Percentiles rank a stretch among this genome's conserved stretches.
phyloP scores from a whole-genome alignment of 73 alveolate genomes.

The Tetrahymena borealis region DNA sequence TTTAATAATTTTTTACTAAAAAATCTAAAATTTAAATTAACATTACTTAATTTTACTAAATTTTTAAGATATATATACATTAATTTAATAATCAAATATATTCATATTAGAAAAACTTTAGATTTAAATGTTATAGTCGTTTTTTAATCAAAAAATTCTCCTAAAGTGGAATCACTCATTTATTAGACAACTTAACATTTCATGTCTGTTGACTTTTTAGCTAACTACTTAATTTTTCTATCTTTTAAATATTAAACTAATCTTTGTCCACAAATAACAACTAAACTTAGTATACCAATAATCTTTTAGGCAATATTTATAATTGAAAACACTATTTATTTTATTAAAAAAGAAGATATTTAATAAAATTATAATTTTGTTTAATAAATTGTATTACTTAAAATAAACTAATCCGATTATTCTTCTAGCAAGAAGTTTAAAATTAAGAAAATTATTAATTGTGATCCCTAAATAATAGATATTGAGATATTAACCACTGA shows the following conservation, averaged over 20 bases:
- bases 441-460: background rate
- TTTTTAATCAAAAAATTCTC: background rate
- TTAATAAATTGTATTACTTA: background rate
- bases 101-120: too few species aligned
- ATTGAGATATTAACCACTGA: background rate
- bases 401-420: background rate
- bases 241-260: background rate
- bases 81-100: too few species aligned
- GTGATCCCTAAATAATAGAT: background rate
- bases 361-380: background rate
- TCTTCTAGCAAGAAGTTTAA: background rate
- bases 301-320: background rate
- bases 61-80: too few species aligned
- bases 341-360: background rate
- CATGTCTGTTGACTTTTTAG: background rate
- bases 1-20: too few species aligned
- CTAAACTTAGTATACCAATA: background rate
- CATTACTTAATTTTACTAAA: too few species aligned
- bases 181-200: background rate
- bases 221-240: background rate
- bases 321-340: background rate
- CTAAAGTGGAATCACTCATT: background rate
- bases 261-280: background rate
- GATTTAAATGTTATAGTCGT: too few species aligned
- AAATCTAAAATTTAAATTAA: too few species aligned